A percentile compares a stretch with the other conserved stretches of the same genome.
These are phyloP conservation scores for Henckelia pumila DNA, from an alignment of 257 asterid species.

Conservation along the genomic window DNA sequence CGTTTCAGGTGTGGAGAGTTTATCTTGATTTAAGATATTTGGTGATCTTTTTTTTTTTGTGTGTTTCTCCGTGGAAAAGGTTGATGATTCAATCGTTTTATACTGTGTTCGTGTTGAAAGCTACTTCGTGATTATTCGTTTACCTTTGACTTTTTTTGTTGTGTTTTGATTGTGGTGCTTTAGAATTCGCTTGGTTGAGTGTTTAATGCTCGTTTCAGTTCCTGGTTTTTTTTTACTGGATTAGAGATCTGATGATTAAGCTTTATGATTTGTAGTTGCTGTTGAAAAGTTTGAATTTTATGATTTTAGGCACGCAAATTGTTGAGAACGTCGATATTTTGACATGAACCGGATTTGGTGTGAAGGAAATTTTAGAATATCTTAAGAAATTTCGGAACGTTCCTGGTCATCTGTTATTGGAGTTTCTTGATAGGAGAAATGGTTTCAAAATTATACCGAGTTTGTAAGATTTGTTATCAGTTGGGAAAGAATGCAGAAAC, in stretches of 20 bases:
- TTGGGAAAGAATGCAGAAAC: conserved; percentile 8
- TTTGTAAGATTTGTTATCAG: not conserved
- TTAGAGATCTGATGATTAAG: conserved; percentile 31
- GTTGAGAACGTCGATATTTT: conserved; percentile 14
- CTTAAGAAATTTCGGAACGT: not conserved
- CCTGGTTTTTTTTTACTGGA: conserved; percentile 8
- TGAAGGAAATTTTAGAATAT: conserved; percentile 6
- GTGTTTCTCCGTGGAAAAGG: conserved; percentile 1
- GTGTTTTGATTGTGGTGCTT: conserved; percentile 7
- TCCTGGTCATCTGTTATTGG: not conserved
- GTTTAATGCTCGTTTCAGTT: not conserved
- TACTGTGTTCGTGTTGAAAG: conserved; percentile 9
- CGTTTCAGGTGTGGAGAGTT: conserved; percentile 47
- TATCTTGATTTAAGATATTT: not conserved
- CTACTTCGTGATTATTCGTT: conserved; percentile 9
- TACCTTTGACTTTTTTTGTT: not conserved
- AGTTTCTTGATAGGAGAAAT: not conserved
- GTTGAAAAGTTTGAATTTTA: conserved; percentile 8
- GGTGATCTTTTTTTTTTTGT: not conserved
- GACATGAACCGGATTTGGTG: conserved; percentile 13
- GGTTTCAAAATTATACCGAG: not conserved
- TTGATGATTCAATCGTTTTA: conserved; percentile 21
- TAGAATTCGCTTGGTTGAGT: conserved; percentile 3
- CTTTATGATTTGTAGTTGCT: conserved; percentile 14
- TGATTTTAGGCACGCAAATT: conserved; percentile 4